A percentile compares a stretch with the other conserved stretches of the same genome.
These are phyloP conservation scores for Ceratocystis papillata DNA, from an alignment of 2,329 filamentous ascomycete species.

Conservation along the genomic window DNA sequence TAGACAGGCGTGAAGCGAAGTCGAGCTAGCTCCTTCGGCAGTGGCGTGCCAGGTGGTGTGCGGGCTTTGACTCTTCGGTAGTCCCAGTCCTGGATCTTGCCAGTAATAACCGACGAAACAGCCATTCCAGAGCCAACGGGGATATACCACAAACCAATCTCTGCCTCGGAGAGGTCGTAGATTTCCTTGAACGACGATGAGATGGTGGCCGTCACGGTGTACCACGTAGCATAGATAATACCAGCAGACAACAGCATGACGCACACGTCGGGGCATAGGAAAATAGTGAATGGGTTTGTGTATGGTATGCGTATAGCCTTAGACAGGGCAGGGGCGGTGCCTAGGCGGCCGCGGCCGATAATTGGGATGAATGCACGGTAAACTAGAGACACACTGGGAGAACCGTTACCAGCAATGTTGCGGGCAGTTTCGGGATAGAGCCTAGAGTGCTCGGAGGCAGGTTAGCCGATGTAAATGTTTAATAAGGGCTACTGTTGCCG, in stretches of 20 bases:
- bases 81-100: slow-evolving; percentile 30
- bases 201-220: slow-evolving; percentile 32
- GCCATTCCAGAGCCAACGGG: slow-evolving; percentile 31
- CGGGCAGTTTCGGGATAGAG: slow-evolving; percentile 31
- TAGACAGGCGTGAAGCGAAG: slow-evolving; percentile 28
- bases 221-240: slow-evolving; percentile 32
- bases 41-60: slow-evolving; percentile 21
- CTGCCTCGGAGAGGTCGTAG: slow-evolving; percentile 30
- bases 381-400: slow-evolving; percentile 23
- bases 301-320: slow-evolving; percentile 17
- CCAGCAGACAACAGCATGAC: slow-evolving; percentile 30
- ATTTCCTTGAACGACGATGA: slow-evolving; percentile 30
- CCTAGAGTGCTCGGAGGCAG: not conserved
- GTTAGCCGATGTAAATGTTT: not conserved
- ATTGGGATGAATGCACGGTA: slow-evolving; percentile 26
- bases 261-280: slow-evolving; percentile 30
- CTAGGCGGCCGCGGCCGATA: slow-evolving; percentile 19
- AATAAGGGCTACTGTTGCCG: not conserved
- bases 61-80: slow-evolving; percentile 27
- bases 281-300: slow-evolving; percentile 30
- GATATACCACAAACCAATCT: slow-evolving; percentile 31
- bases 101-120: slow-evolving; percentile 28
- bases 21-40: slow-evolving; percentile 29
- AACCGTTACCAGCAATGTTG: slow-evolving; percentile 29
- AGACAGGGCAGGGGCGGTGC: not conserved